Percentiles rank a stretch among this genome's conserved stretches.
phyloP scores from a whole-genome alignment of 495 filamentous ascomycete genomes.

The Polyplosphaeria fusca region DNA sequence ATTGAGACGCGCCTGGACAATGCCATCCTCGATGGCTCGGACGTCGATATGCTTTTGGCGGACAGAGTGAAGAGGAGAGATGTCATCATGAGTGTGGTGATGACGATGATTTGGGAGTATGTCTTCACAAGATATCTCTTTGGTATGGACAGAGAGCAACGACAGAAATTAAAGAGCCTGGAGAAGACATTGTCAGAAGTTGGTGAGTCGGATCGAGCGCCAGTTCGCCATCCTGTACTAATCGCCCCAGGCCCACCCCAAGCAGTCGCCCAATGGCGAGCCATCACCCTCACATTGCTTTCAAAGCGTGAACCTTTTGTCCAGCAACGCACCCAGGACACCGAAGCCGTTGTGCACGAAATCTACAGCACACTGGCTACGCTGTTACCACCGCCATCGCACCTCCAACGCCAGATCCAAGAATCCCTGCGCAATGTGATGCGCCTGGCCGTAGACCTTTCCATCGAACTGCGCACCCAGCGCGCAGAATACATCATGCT shows the following conservation, averaged over 20 bases:
- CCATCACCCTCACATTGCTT: slow-evolving; percentile 85
- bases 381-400: slow-evolving; percentile 76
- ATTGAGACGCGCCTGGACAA: slow-evolving; percentile 90
- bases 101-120: slow-evolving; percentile 98
- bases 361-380: slow-evolving; percentile 73
- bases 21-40: slow-evolving; percentile 85
- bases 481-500: slow-evolving; percentile 96
- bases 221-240: no score
- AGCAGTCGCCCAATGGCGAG: slow-evolving; percentile 93
- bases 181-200: slow-evolving; percentile 89
- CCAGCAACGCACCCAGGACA: slow-evolving; percentile 74
- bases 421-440: slow-evolving; percentile 81
- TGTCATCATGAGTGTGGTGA: slow-evolving; percentile 94
- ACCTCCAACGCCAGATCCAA: slow-evolving; percentile 69
- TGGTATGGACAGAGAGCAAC: slow-evolving; percentile 94
- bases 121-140: slow-evolving; percentile 97
- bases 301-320: slow-evolving; percentile 71
- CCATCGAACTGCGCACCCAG: slow-evolving; percentile 95
- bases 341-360: slow-evolving; percentile 82
- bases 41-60: slow-evolving; percentile 77
- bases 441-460: slow-evolving; percentile 75
- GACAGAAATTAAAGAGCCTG: slow-evolving; percentile 90
- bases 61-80: slow-evolving; percentile 84
- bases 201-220: slow-evolving; percentile 48
- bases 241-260: slow-evolving; percentile 49